Base-by-base conservation (phyloP, 2,329 filamentous ascomycete species). In the Xylariaceae sp. region DNA sequence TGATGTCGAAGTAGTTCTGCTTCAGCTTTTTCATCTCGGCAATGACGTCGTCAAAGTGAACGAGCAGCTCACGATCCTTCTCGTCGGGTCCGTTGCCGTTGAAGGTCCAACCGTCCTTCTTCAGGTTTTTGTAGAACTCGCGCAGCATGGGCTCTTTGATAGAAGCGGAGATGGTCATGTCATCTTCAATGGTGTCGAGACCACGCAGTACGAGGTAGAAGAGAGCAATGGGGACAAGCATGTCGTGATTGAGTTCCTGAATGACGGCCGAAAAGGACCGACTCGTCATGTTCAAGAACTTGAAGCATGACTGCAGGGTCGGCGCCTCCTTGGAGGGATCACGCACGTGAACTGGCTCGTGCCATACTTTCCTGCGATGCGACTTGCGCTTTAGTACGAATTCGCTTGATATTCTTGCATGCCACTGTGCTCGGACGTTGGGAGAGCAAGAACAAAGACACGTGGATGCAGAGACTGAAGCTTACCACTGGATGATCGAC, bases 151-250 rank as follows among this genome's bases (percentile, higher is more conserved):
- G 91, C 71, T 95, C 89, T 78, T 99, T 99, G 71, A 83, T 87
- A 65, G 84, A 82, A 45, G 93, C 77, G 2, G 88, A 80, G 61
- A 99, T 88, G 4, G 92, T 96, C 86, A 97, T 97, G 75, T 99
- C 94, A 80, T 99, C 94, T 77, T 99, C 94, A 61, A 99, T 90
- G n/a, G 94, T 99, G 75, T 99, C 94, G 54, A 99, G 83, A 51
- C 90, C 94, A 62, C 94, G 90, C 57, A 99, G 82, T 56, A 91
- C 84, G 34, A 99, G 84, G 78, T 99, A 99, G 82, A 99, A 99
- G 8, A 97, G 80, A 58, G 88, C 86, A 51, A 97, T 83, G 23
- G 94, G 92, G 47, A 97, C 84, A 41, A 97, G 84, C 37, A 99
- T 86, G 76, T 99, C 93, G 0, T 92, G 92, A 72, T 97, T 92